Base-by-base conservation (phyloP, 176 grass and related monocot species). In the Carex kokanica region DNA sequence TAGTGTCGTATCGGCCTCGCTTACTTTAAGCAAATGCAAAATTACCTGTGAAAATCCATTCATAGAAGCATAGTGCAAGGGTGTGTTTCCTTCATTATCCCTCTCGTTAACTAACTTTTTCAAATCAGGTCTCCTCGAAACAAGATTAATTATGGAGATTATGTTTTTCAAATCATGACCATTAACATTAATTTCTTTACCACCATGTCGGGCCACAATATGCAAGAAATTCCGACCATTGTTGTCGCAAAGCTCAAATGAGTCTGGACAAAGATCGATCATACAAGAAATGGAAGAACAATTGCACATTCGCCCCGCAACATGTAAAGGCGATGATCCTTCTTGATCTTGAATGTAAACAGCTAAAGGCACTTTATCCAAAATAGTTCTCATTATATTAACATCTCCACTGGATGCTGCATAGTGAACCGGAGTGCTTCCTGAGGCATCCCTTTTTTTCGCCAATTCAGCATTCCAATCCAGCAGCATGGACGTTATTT, bases 21-120 rank as follows among this genome's bases (percentile, higher is more conserved):
- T 53, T 43, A 32, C 67, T 0, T 62, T 31, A 0, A 89, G 53
- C 16, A 92, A 16, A 63, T 87, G 74, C 24, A 49, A 64, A 43
- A 89, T 25, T 7, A 55, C 62, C 0, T 29, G 60, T 68, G 34
- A 63, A 12, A 81, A 62, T 0, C 74, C 64, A 13, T 85, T 88
- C 0, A 4, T 57, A 16, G 84, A 73, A 0, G 87, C 90, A 45
- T 86, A 47, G 81, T 92, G 90, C 0, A 89, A 25, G 0, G 84
- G 51, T 18, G 85, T 92, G 4, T 92, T 89, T 29, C 87, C 87
- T 14, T 89, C 77, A 9, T 14, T 83, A 15, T 92, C 90, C 9
- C 88, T 85, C 12, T 8, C 64, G 21, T 89, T 87, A 64, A 92
- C 2, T 16, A 87, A 36, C 16, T 47, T 78, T 21, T 81, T 40